These are phyloP conservation scores for Nyctanthes arbortristis DNA, from an alignment of 257 asterid genomes.

Conservation along the genomic window DNA sequence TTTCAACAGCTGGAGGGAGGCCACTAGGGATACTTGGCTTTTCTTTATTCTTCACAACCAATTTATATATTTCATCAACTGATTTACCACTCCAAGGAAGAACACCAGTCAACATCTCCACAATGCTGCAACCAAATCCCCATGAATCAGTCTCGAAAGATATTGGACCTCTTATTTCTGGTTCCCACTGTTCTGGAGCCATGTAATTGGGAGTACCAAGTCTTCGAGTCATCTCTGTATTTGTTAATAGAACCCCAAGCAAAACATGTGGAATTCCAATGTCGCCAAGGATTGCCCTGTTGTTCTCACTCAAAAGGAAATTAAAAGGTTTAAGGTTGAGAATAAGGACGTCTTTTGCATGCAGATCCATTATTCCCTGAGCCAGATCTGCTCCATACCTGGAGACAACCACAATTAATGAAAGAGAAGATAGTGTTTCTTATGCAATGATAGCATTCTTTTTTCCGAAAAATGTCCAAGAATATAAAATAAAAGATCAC, in stretches of 20 bases:
- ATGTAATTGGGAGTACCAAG: slow-evolving; percentile 67
- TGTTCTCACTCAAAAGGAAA: slow-evolving; percentile 54
- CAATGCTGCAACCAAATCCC: slow-evolving; percentile 69
- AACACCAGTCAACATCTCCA: slow-evolving; percentile 63
- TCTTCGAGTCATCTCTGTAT: slow-evolving; percentile 39
- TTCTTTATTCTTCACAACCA: slow-evolving; percentile 49
- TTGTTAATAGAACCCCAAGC: slow-evolving; percentile 43
- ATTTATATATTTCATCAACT: slow-evolving; percentile 41
- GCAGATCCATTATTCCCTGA: slow-evolving; percentile 55
- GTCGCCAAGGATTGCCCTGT: slow-evolving; percentile 55
- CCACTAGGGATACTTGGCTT: slow-evolving; percentile 65
- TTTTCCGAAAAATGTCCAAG: neutral
- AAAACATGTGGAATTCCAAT: slow-evolving; percentile 62
- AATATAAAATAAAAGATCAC: slow-evolving; percentile 22
- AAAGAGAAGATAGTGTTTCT: slow-evolving; percentile 9
- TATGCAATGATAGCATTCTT: slow-evolving; percentile 13
- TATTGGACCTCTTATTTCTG: slow-evolving; percentile 67
- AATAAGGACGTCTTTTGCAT: slow-evolving; percentile 45
- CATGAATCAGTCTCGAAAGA: slow-evolving; percentile 67
- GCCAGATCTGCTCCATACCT: slow-evolving; percentile 61
- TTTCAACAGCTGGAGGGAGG: slow-evolving; percentile 52
- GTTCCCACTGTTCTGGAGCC: slow-evolving; percentile 83
- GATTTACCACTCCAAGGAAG: slow-evolving; percentile 64
- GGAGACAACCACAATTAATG: slow-evolving; percentile 1
- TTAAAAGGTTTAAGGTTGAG: slow-evolving; percentile 70